A percentile compares a stretch with the other conserved stretches of the same genome.
Conservation (phyloP, 2,329 filamentous ascomycete species). For the Xylariaceae sp. region DNA sequence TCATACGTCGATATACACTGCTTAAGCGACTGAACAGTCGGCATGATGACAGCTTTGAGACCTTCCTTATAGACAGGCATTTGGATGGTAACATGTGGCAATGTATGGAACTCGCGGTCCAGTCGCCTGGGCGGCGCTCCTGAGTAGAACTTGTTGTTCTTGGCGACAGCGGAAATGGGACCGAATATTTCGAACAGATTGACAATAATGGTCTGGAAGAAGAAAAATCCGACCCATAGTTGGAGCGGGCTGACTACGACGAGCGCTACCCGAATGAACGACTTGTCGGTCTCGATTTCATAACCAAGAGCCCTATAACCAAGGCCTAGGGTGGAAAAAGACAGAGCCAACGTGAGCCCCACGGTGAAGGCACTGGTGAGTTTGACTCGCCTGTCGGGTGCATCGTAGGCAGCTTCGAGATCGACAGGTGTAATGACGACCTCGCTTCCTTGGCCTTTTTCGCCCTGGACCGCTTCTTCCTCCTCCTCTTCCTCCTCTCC, state of each 20-base stretch:
- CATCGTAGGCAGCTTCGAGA: conserved; percentile 48
- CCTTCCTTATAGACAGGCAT: conserved; percentile 59
- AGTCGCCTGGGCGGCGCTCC: conserved; percentile 46
- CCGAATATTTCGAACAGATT: conserved; percentile 58
- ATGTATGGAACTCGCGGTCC: conserved; percentile 45
- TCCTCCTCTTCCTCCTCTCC: conserved; percentile 50
- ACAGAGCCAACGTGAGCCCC: conserved; percentile 57
- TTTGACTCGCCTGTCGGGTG: conserved; percentile 55
- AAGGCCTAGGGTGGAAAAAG: conserved; percentile 58
- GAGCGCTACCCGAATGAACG: conserved; percentile 61
- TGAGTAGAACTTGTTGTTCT: conserved; percentile 55
- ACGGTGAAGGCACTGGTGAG: conserved; percentile 62
- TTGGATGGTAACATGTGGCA: conserved; percentile 57
- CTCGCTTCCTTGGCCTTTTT: conserved; percentile 39
- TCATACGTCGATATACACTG: conserved; percentile 65
- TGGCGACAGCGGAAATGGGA: conserved; percentile 51
- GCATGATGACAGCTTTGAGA: conserved; percentile 55
- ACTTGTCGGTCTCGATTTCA: conserved; percentile 58
- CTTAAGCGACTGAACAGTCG: conserved; percentile 61
- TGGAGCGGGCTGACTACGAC: conserved; percentile 58
- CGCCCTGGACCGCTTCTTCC: conserved; percentile 47
- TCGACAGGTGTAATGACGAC: conserved; percentile 50
- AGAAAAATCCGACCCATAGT: conserved; percentile 61
- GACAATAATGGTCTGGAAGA: conserved; percentile 57
- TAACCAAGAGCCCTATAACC: conserved; percentile 62